These are phyloP conservation scores for Discostella pseudostelligera DNA, from an alignment of 108 stramenopile genomes.

Conservation along the genomic window DNA sequence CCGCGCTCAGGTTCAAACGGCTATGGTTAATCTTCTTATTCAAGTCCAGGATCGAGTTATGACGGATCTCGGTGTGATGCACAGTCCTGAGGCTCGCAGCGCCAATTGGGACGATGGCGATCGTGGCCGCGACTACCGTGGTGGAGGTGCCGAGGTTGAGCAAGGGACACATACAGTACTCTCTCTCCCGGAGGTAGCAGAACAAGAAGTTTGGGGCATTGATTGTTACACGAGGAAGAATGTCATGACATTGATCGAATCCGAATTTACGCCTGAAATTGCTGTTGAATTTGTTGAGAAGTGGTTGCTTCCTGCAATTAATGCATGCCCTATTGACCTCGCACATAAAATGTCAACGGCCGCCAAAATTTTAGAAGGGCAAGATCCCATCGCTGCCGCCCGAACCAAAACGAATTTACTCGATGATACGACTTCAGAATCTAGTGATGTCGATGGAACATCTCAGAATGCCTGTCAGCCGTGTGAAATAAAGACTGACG, in stretches of 20 bases:
- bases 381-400: constrained; percentile 8
- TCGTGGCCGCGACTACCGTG: constrained; percentile 34
- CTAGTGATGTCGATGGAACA: neutral
- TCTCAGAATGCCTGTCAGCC: neutral
- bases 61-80: constrained; percentile 76
- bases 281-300: constrained; percentile 73
- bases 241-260: constrained; percentile 63
- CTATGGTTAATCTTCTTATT: constrained; percentile 70
- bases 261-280: constrained; percentile 60
- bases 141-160: constrained; percentile 40
- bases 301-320: constrained; percentile 87
- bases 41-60: constrained; percentile 81
- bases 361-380: constrained; percentile 62
- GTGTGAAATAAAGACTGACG: neutral
- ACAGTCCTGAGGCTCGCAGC: constrained; percentile 70
- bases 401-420: constrained; percentile 3
- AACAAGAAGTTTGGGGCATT: constrained; percentile 89
- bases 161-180: constrained; percentile 26
- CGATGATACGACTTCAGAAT: neutral
- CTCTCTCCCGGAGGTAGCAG: constrained; percentile 64
- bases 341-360: constrained; percentile 76
- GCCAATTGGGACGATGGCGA: constrained; percentile 66
- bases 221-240: constrained; percentile 86
- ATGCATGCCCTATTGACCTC: constrained; percentile 78
- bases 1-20: constrained; percentile 73